Base-by-base conservation (phyloP, 2,329 filamentous ascomycete species). In the Alternaria gaisen region DNA sequence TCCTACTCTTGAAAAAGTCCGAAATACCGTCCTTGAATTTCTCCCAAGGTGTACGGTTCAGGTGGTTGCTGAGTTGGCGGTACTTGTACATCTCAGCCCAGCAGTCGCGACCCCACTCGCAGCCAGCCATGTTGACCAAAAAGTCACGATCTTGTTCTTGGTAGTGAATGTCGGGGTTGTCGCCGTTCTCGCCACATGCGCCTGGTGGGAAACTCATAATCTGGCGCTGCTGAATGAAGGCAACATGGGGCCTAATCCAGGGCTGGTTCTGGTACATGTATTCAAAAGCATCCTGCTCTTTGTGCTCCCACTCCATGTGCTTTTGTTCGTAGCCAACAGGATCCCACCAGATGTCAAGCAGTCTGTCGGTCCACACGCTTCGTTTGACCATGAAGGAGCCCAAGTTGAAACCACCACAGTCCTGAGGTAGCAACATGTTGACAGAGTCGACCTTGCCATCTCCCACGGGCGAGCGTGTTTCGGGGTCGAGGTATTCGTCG, bases 271-370 rank as follows among this genome's bases (percentile, higher is more conserved):
- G 87, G 81, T 99, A 99, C 64, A 99, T 85, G 80, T 97, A 91
- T 81, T 97, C 94, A 42, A 99, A 83, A 2, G 94, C 93, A 75
- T 98, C 94, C 80, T 99, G 95, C 79, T 99, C 95, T 78, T 98
- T 98, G 83, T 99, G 95, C 74, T 95, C 94, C 95, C 95, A 99
- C 64, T 95, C 88, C 94, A 97, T 97, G 79, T 99, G 95, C 77
- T 93, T 96, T 81, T 99, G 95, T 81, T 99, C 95, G 79, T 99
- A 99, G 58, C 91, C 88, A 30, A 98, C 94, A 0, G 95, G 95
- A 73, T 99, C 95, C 95, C 95, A 99, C 95, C 95, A 99, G 53
- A 97, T 86, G 74, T 99, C 95, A 36, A 99, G 86, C 18, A 99
- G 82, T 5, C 93, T 90, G 72, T 98, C 94, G 0, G 94, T 92